These are phyloP conservation scores for Liquidambar formosana DNA, from an alignment of 164 flowering plant genomes.

Conservation along the genomic window DNA sequence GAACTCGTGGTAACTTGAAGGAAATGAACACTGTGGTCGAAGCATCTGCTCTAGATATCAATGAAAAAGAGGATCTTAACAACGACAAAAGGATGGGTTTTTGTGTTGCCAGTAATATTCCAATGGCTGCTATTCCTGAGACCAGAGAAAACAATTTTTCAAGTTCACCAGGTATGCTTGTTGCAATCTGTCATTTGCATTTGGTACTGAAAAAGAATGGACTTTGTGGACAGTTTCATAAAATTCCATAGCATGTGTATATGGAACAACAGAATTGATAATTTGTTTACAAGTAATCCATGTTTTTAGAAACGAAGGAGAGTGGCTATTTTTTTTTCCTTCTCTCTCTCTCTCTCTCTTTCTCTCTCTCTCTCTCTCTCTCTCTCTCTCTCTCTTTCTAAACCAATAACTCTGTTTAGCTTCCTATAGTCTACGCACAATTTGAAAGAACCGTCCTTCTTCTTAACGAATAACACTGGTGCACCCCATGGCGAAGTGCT, in stretches of 20 bases:
- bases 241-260: not conserved
- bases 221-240: not conserved
- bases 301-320: not conserved
- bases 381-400: no score
- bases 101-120: slow-evolving; percentile 1
- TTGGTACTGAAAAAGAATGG: not conserved
- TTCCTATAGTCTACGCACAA: no score
- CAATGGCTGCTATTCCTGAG: slow-evolving; percentile 1
- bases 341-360: no score
- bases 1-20: slow-evolving; percentile 18
- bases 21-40: slow-evolving; percentile 11
- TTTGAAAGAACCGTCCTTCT: no score
- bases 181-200: not conserved
- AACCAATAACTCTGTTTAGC: no score
- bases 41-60: slow-evolving; percentile 8
- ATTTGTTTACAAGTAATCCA: not conserved
- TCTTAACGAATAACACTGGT: no score
- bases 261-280: not conserved
- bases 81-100: slow-evolving; percentile 9
- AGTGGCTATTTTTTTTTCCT: no score
- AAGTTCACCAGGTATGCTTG: slow-evolving; percentile 23
- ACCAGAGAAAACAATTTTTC: slow-evolving; percentile 9
- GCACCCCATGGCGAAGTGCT: no score
- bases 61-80: slow-evolving; percentile 7
- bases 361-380: no score